Conservation (phyloP, 495 filamentous ascomycete species). For the Penicillium cinerascens region DNA sequence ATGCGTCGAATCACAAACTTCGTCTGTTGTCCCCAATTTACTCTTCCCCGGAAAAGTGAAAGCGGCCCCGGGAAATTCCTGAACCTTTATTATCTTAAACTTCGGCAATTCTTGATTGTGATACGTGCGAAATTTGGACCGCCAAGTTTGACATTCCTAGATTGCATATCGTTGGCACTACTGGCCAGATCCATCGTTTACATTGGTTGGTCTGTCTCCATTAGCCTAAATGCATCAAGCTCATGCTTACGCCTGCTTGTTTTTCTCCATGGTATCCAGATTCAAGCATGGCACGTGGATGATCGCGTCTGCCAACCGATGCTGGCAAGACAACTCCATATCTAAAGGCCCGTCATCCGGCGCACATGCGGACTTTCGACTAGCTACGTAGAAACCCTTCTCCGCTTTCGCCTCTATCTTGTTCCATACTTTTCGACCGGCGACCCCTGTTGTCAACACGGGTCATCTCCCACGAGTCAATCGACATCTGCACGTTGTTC, state of each 20-base stretch:
- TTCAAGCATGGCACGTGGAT: conserved; percentile 5
- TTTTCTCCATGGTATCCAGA: conserved; percentile 14
- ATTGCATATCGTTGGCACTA: background rate
- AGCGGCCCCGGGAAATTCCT: background rate
- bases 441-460: background rate
- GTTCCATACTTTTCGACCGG: no score
- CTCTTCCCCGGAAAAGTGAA: conserved; percentile 11
- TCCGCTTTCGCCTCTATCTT: no score
- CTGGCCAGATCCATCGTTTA: background rate
- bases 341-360: background rate
- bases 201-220: background rate
- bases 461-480: background rate
- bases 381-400: no score
- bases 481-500: background rate
- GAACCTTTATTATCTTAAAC: background rate
- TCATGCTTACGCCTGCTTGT: background rate
- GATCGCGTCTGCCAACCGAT: background rate
- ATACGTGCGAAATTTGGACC: conserved; percentile 21
- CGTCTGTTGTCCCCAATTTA: background rate
- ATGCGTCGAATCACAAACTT: conserved; percentile 14
- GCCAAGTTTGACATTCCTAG: background rate
- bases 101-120: background rate
- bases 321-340: background rate
- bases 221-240: conserved; percentile 15
- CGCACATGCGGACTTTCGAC: background rate